These are phyloP conservation scores for Suillus spraguei DNA, from an alignment of 768 basidiomycete species.

Conservation along the genomic window DNA sequence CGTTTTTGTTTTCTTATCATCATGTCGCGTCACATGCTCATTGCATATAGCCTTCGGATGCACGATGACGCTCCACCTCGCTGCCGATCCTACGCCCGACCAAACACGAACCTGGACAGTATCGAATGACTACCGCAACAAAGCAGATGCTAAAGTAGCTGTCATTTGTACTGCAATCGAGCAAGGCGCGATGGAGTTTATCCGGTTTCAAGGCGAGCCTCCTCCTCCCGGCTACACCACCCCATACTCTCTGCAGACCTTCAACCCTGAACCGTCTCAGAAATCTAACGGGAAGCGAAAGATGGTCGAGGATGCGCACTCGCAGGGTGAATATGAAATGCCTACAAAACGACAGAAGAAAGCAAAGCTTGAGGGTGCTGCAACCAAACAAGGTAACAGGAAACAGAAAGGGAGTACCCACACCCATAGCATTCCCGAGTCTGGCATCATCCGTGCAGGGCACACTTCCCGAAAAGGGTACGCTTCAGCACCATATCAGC, in stretches of 20 bases:
- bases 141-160: conserved; percentile 63
- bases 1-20: conserved; percentile 9
- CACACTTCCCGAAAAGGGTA: conserved; percentile 8
- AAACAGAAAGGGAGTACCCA: conserved; percentile 15
- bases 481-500: conserved; percentile 21
- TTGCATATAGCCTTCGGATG: conserved; percentile 55
- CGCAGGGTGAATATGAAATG: conserved; percentile 8
- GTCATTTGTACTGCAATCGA: conserved; percentile 54
- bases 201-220: conserved; percentile 52
- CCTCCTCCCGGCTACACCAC: conserved; percentile 44
- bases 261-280: conserved; percentile 27
- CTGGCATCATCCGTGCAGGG: conserved; percentile 17
- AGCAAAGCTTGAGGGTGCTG: conserved; percentile 16
- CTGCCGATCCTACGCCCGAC: conserved; percentile 30
- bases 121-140: conserved; percentile 52
- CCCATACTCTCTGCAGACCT: conserved; percentile 33
- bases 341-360: conserved; percentile 32
- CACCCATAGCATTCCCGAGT: conserved; percentile 22
- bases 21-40: conserved; percentile 2
- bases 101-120: conserved; percentile 49
- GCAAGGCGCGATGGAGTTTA: conserved; percentile 58
- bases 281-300: conserved; percentile 37
- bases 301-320: conserved; percentile 19
- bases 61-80: conserved; percentile 46
- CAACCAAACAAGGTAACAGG: conserved; percentile 7